Evolutionary conservation across 1,284 basidiomycete species (phyloP).

Genomic region (Apiotrichum mycotoxinovorans): DNA sequence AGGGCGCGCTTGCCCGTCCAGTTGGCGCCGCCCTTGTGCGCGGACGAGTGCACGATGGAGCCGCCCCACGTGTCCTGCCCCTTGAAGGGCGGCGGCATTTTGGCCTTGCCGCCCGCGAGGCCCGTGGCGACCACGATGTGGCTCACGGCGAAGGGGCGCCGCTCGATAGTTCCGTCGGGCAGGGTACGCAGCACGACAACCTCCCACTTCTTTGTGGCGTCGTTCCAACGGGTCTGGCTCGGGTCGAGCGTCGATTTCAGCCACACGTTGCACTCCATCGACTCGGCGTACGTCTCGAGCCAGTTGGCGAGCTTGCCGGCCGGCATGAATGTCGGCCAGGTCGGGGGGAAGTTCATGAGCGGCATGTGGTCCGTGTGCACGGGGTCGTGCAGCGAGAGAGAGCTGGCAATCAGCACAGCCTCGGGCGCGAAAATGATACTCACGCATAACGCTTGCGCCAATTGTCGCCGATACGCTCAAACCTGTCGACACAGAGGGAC

Average conservation of each 20-base stretch:
- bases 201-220: slow-evolving; percentile 55
- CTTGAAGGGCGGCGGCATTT: slow-evolving; percentile 50
- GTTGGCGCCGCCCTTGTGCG: slow-evolving; percentile 55
- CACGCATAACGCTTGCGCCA: slow-evolving; percentile 59
- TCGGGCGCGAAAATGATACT: no score
- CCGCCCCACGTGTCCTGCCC: slow-evolving; percentile 58
- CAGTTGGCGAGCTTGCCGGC: slow-evolving; percentile 62
- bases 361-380: slow-evolving; percentile 52
- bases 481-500: slow-evolving; percentile 58
- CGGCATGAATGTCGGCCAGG: slow-evolving; percentile 37
- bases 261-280: slow-evolving; percentile 66
- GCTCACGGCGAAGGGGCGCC: slow-evolving; percentile 54
- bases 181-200: slow-evolving; percentile 53
- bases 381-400: slow-evolving; percentile 62
- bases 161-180: slow-evolving; percentile 44
- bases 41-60: slow-evolving; percentile 60
- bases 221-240: slow-evolving; percentile 52
- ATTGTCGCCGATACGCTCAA: slow-evolving; percentile 58
- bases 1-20: slow-evolving; percentile 60
- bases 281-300: slow-evolving; percentile 63
- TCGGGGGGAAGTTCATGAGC: slow-evolving; percentile 32
- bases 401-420: slow-evolving; percentile 21
- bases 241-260: slow-evolving; percentile 55
- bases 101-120: slow-evolving; percentile 57
- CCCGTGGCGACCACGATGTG: slow-evolving; percentile 60